A percentile compares a stretch with the other conserved stretches of the same genome.
Evolutionary conservation across 495 filamentous ascomycete genomes (phyloP).

Genomic region (Platismatia glauca): DNA sequence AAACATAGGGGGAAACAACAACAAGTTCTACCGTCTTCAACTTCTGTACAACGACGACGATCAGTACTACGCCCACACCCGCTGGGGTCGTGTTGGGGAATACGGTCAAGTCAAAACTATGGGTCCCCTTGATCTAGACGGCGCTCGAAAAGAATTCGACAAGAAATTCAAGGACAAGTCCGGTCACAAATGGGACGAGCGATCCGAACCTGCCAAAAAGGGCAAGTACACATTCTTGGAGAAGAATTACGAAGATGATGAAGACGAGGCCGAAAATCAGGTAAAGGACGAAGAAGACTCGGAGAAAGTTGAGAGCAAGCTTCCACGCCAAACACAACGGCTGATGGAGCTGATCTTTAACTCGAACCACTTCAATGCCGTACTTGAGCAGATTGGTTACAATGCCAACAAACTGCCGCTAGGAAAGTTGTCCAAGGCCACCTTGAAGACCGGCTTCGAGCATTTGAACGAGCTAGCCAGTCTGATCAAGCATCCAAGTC

Average conservation of each 20-base stretch:
- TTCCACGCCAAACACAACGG: conserved; percentile 49
- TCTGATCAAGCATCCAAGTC: conserved; percentile 43
- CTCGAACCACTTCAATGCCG: conserved; percentile 50
- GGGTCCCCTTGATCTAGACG: conserved; percentile 31
- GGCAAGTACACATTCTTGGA: conserved; percentile 69
- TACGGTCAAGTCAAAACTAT: conserved; percentile 48
- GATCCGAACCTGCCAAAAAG: conserved; percentile 46
- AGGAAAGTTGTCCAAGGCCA: conserved; percentile 71
- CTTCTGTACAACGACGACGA: conserved; percentile 14
- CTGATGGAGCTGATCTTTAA: conserved; percentile 82
- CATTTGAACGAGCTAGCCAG: conserved; percentile 63
- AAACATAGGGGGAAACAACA: conserved; percentile 48
- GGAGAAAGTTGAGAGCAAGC: conserved; percentile 33
- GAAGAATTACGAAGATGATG: conserved; percentile 56
- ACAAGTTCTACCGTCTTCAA: conserved; percentile 42
- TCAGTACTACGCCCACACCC: conserved; percentile 51
- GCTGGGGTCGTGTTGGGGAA: conserved; percentile 76
- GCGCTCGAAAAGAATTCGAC: conserved; percentile 49
- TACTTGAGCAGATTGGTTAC: conserved; percentile 63
- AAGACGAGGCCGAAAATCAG: conserved; percentile 35
- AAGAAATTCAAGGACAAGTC: conserved; percentile 75
- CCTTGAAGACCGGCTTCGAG: conserved; percentile 61
- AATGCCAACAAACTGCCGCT: conserved; percentile 70
- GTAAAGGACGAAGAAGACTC: conserved; percentile 14
- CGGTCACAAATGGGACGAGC: conserved; percentile 57